A percentile compares a stretch with the other conserved stretches of the same genome.
phyloP scores from a whole-genome alignment of 768 basidiomycete species.

The Suillus paluster region DNA sequence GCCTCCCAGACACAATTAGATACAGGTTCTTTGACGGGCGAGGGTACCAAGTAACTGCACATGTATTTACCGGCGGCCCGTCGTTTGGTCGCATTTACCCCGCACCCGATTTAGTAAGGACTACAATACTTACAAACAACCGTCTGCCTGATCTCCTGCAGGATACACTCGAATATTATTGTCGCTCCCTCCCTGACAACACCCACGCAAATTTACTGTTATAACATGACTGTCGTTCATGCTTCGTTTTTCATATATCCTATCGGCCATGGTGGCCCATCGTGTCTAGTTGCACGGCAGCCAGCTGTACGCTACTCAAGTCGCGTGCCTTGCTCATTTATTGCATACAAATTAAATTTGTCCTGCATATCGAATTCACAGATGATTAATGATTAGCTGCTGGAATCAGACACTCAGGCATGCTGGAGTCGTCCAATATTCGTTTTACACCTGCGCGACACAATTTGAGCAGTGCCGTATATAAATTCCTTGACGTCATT shows the following conservation, averaged over 20 bases:
- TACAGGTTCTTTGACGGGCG: not conserved
- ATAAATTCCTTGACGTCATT: not conserved
- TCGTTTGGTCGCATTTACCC: slow-evolving; percentile 2
- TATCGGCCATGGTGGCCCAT: too few relatives aligned
- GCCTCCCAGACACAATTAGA: slow-evolving; percentile 4
- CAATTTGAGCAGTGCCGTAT: not conserved
- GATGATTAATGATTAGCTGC: too few relatives aligned
- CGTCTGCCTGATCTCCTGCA: too few relatives aligned
- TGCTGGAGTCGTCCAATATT: too few relatives aligned
- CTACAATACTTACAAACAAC: slow-evolving; percentile 1
- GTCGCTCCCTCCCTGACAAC: not conserved
- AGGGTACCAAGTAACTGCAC: not conserved
- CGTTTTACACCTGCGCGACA: not conserved
- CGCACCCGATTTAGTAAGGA: slow-evolving; percentile 2
- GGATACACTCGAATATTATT: too few relatives aligned
- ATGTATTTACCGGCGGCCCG: slow-evolving; percentile 2
- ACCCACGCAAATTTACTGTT: not conserved
- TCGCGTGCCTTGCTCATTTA: too few relatives aligned
- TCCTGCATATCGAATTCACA: too few relatives aligned
- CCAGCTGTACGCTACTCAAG: not conserved
- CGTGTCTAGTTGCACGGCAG: not conserved
- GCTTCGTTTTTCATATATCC: too few relatives aligned
- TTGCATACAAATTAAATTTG: too few relatives aligned
- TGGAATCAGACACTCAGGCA: too few relatives aligned
- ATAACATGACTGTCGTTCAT: too few relatives aligned